Evolutionary conservation across 1,284 basidiomycete species (phyloP), one percentile per base, ranked within the genome.

Genomic region (Trichosporon inkin): DNA sequence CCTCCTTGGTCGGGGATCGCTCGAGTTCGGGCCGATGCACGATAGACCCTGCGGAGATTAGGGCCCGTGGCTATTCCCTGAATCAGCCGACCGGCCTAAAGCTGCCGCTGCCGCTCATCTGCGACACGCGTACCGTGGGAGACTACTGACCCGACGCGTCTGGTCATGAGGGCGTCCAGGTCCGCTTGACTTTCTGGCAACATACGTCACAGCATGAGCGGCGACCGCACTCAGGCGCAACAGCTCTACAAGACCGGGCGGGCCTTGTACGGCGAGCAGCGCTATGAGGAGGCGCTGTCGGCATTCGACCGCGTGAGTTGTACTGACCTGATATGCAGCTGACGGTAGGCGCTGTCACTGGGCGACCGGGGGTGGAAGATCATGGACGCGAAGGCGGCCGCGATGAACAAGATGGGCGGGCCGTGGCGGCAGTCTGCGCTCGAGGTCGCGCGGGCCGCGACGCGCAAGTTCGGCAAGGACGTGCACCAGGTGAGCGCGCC

Each of bases 311-410:
- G 58, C 32, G 69, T 67, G 40, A 17, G 68, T 64, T 7, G 19
- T 6, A 20, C 24, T 14, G n/a, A 5, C 44, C 24, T 17, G 17
- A n/a, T n/a, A 8, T 35, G 19, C n/a, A 32, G 19, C 52, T 56
- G 34, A 52, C 51, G 1, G 34, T 51, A 72, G 71, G 68, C 70
- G 0, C 61, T 72, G 52, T 57, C 62, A 13, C 65, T 74, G 20
- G 67, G 67, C 10, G 62, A 67, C 28, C 64, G 57, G 28, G 61
- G 56, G 35, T 55, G 62, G 16, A 61, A 63, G 24, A 47, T 67
- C 4, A 49, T 68, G 24, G 71, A 73, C 54, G 63, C 56, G 44
- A 69, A 70, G 58, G 67, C 68, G 0, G 67, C 68, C 1, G 58
- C 66, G 5, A 67, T 71, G 64, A 61, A 53, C 53, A 63, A 65